Conservation (phyloP, 257 asterid species). For the Echites panduratus region DNA sequence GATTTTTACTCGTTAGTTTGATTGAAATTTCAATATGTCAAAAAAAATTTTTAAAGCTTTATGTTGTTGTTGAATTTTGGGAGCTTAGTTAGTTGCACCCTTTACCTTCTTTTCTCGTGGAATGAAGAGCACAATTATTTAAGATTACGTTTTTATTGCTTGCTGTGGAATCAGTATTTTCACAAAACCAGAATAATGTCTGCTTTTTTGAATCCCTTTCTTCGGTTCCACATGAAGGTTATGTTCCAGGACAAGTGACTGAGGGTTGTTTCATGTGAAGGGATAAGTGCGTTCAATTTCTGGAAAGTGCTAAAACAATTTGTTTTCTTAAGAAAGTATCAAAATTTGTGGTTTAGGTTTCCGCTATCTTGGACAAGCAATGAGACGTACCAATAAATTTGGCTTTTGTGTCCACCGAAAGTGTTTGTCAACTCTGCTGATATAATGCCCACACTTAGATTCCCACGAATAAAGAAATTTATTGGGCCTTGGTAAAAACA, state of each 20-base stretch:
- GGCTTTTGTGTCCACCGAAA: background rate
- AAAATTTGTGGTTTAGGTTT: background rate
- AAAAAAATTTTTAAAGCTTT: too few species aligned
- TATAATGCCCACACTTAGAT: background rate
- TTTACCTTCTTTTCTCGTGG: background rate
- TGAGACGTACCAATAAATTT: background rate
- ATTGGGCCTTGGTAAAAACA: background rate
- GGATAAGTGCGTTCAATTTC: background rate
- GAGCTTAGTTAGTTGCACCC: background rate
- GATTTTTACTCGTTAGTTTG: background rate
- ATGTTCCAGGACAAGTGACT: background rate
- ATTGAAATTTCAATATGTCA: too few species aligned
- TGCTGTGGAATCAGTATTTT: background rate
- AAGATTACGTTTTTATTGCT: background rate
- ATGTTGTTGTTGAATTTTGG: background rate
- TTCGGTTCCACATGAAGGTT: background rate
- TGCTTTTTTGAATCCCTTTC: background rate
- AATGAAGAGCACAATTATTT: background rate
- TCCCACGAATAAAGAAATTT: background rate
- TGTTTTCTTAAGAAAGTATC: background rate
- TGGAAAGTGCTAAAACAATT: background rate
- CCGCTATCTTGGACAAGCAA: background rate
- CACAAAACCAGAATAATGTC: background rate
- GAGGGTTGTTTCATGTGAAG: constrained; percentile 2
- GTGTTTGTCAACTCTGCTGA: background rate